Percentiles rank a stretch among this genome's conserved stretches.
phyloP scores from a whole-genome alignment of 108 stramenopile genomes.

The Chaetoceros tenuissimus region DNA sequence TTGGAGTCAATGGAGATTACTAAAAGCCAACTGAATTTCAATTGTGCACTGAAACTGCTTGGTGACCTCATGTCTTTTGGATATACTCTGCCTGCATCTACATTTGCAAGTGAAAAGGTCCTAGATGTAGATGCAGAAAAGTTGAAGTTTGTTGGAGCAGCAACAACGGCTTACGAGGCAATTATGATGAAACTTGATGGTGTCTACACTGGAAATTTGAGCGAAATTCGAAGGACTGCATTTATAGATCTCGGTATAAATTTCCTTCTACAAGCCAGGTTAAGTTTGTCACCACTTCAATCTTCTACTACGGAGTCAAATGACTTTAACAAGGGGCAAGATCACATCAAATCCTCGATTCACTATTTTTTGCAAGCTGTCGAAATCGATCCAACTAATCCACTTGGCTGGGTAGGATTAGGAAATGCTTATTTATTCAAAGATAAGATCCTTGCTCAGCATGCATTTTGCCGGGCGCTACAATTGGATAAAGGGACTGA shows the following conservation, averaged over 20 bases:
- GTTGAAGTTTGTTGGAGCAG: conserved; percentile 8
- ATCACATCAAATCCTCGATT: conserved; percentile 14
- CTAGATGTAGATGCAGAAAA: neutral
- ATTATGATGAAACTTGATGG: conserved; percentile 20
- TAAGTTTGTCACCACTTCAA: conserved; percentile 19
- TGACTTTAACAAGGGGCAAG: conserved; percentile 3
- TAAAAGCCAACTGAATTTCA: neutral
- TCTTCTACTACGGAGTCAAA: conserved; percentile 16
- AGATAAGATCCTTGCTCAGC: conserved; percentile 57
- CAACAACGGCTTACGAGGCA: conserved; percentile 16
- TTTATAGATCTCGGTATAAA: conserved; percentile 46
- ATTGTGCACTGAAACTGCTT: conserved; percentile 47
- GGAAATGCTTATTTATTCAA: conserved; percentile 36
- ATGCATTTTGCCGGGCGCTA: conserved; percentile 51
- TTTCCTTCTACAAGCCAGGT: conserved; percentile 49
- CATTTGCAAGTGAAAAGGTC: neutral
- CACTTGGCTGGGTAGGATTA: conserved; percentile 63
- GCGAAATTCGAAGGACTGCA: too few species aligned
- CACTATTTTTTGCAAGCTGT: conserved; percentile 24
- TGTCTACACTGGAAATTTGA: too few species aligned
- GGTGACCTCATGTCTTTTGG: conserved; percentile 68
- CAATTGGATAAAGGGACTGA: conserved; percentile 43
- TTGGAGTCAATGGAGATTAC: conserved; percentile 9
- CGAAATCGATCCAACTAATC: conserved; percentile 26
- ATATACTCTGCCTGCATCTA: conserved; percentile 27